Evolutionary conservation across 768 basidiomycete genomes (phyloP), one percentile per base, ranked within the genome.

Genomic region (Mycena kentingensis): DNA sequence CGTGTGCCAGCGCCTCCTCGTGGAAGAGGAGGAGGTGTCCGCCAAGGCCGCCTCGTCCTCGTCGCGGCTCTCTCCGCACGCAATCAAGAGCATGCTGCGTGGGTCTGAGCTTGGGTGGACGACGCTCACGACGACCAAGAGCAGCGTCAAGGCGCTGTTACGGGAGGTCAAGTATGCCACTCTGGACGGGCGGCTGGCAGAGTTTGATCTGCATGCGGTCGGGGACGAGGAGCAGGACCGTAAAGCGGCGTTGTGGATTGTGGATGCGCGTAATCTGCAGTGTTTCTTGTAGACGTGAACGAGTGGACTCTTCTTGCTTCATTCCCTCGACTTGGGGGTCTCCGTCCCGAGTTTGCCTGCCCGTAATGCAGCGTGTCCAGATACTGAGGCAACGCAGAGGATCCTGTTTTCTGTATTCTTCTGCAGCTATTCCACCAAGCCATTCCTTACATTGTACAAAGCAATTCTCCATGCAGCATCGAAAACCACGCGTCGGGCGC

Each of bases 111-210:
- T 80, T 27, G 84, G 85, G 0, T 86, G 88, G 88, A 94, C 93
- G 53, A 90, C 89, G 11, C 70, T 95, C 45, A 94, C 92, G 2
- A 90, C 90, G 5, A 95, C 94, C 60, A 77, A 83, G 59, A 79
- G 85, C 28, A 90, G 91, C 59, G 82, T 93, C 25, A 85, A 80
- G 63, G 84, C 84, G 24, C 75, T 94, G 19, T 56, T 93, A 52
- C 74, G 83, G 54, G 87, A 88, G 66, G 79, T 92, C 68, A 79
- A 75, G 52, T 62, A 68, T 18, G 70, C 73, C 1, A 70, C 70
- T 32, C 56, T 71, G 18, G 63, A 68, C 21, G 70, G 70, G 2
- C 62, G 67, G 29, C 54, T 74, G 1, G 73, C 69, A 18, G 69
- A 67, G 10, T 26, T 27, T 12, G 54, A 52, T n/a, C n/a, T n/a